Conservation (phyloP, 805 yeast genomes). For the Kodamaea jinghongensis region DNA sequence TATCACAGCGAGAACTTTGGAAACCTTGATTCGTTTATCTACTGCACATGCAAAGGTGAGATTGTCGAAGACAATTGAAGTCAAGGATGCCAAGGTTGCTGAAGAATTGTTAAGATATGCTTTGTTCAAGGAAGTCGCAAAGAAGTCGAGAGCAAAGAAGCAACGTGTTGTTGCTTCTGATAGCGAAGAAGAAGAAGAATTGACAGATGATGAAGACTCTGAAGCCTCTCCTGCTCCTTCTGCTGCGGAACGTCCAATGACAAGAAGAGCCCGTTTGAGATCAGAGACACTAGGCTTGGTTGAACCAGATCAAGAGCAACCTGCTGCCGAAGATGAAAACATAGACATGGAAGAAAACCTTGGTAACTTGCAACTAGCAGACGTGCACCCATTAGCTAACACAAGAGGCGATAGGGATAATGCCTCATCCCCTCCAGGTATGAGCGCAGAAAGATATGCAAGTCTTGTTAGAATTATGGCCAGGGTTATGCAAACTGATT, state of each 20-base stretch:
- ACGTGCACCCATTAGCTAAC: slow-evolving; percentile 25
- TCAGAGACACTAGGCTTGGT: slow-evolving; percentile 10
- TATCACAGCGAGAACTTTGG: slow-evolving; percentile 96
- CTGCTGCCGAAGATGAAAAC: slow-evolving; percentile 5
- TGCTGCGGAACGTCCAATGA: slow-evolving; percentile 13
- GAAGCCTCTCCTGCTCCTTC: slow-evolving; percentile 16
- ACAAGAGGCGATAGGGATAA: slow-evolving; percentile 16
- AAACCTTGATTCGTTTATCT: slow-evolving; percentile 88
- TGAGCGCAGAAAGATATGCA: slow-evolving; percentile 33
- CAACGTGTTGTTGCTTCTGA: slow-evolving; percentile 19
- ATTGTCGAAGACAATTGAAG: slow-evolving; percentile 69
- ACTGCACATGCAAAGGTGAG: slow-evolving; percentile 98
- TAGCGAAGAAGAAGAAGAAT: slow-evolving; percentile 28
- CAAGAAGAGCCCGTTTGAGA: slow-evolving; percentile 19
- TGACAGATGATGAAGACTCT: slow-evolving; percentile 33
- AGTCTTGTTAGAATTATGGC: slow-evolving; percentile 31
- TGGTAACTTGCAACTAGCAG: slow-evolving; percentile 6
- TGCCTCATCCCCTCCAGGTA: slow-evolving; percentile 16
- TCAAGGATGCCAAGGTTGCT: slow-evolving; percentile 81
- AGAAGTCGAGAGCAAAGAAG: slow-evolving; percentile 24
- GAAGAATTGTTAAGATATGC: slow-evolving; percentile 83
- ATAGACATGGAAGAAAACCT: slow-evolving; percentile 6
- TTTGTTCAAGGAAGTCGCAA: slow-evolving; percentile 69
- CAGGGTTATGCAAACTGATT: slow-evolving; percentile 28
- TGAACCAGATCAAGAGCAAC: slow-evolving; percentile 10